Evolutionary conservation across 1,284 basidiomycete species (phyloP).

Genomic region (Wolfiporia cocos): DNA sequence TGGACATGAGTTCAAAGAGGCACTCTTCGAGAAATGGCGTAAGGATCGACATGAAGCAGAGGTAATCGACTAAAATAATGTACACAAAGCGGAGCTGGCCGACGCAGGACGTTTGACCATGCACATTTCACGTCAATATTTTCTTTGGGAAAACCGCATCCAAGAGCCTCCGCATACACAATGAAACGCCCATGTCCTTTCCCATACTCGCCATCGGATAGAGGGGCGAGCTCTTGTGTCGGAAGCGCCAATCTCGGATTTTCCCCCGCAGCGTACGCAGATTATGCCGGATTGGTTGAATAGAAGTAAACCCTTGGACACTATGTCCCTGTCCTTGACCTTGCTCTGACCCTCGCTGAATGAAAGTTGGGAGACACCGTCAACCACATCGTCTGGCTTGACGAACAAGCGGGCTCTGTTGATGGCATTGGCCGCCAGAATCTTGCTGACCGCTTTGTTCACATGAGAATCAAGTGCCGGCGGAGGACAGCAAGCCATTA

Average conservation of each 20-base stretch:
- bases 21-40: slow-evolving; percentile 45
- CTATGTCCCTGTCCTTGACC: slow-evolving; percentile 47
- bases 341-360: slow-evolving; percentile 27
- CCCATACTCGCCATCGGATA: slow-evolving; percentile 54
- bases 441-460: slow-evolving; percentile 35
- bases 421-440: slow-evolving; percentile 42
- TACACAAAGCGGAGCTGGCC: neutral
- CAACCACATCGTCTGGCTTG: slow-evolving; percentile 60
- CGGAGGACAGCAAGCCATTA: slow-evolving; percentile 51
- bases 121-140: too few relatives aligned
- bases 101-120: too few relatives aligned
- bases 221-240: slow-evolving; percentile 29
- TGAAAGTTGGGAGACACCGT: slow-evolving; percentile 40
- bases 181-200: slow-evolving; percentile 45
- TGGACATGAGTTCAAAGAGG: slow-evolving; percentile 49
- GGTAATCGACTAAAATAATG: slow-evolving; percentile 14
- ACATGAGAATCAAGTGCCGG: slow-evolving; percentile 36
- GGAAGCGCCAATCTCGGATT: slow-evolving; percentile 35
- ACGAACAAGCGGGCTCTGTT: slow-evolving; percentile 65
- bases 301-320: slow-evolving; percentile 49
- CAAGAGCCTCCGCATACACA: slow-evolving; percentile 73
- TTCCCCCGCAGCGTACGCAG: slow-evolving; percentile 60
- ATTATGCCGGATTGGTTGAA: slow-evolving; percentile 30
- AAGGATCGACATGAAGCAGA: slow-evolving; percentile 27
- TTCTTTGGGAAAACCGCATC: slow-evolving; percentile 18